Percentiles rank a stretch among this genome's conserved stretches.
Conservation (phyloP, 129 eudicot genomes). For the Lonicera japonica region DNA sequence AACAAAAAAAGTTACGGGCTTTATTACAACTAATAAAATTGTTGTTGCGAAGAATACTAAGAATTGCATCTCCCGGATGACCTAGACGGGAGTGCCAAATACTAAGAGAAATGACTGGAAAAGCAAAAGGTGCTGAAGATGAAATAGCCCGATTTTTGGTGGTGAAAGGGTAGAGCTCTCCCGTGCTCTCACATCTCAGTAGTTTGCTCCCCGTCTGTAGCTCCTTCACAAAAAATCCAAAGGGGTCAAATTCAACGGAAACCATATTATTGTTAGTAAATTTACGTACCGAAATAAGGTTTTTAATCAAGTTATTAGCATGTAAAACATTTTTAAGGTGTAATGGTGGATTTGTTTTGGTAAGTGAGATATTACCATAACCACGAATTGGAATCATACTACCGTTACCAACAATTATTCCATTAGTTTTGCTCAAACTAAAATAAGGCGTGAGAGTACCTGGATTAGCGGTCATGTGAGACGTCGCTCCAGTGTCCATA, state of each 20-base stretch:
- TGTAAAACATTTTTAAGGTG: not conserved
- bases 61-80: too few species aligned
- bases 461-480: conserved; percentile 1
- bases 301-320: not conserved
- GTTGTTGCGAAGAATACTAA: too few species aligned
- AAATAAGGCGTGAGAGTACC: not conserved
- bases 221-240: not conserved
- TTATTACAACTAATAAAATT: too few species aligned
- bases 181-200: too few species aligned
- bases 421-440: not conserved
- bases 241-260: not conserved
- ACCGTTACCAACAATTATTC: not conserved
- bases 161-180: too few species aligned
- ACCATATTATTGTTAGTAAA: not conserved
- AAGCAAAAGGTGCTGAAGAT: too few species aligned
- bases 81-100: too few species aligned
- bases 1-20: too few species aligned
- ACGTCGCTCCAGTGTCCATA: not conserved
- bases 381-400: conserved; percentile 2
- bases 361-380: not conserved
- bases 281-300: conserved; percentile 1
- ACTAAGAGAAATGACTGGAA: too few species aligned
- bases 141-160: too few species aligned
- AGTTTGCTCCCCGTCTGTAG: too few species aligned
- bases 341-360: not conserved